phyloP scores from a whole-genome alignment of 116 monocot species.

The Papilionanthe hybrid region DNA sequence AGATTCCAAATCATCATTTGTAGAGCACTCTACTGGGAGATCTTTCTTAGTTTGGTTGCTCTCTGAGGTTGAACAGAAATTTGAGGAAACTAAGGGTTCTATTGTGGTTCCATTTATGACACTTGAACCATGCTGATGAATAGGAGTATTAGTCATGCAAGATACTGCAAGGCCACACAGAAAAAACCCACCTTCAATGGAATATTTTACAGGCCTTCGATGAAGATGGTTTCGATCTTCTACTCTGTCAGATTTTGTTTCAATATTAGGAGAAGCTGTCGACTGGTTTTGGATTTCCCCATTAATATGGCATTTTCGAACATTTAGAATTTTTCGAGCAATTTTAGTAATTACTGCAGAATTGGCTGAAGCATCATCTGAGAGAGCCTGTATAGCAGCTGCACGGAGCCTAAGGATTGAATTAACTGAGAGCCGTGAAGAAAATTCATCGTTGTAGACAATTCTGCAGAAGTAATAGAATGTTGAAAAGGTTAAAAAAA shows the following conservation, averaged over 20 bases:
- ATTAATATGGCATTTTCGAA: constrained; percentile 27
- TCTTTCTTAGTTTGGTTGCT: neutral
- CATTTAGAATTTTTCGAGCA: constrained; percentile 43
- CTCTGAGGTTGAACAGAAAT: neutral
- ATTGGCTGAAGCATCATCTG: constrained; percentile 68
- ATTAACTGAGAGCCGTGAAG: constrained; percentile 84
- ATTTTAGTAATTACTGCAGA: constrained; percentile 64
- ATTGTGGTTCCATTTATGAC: constrained; percentile 7
- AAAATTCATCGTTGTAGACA: constrained; percentile 92
- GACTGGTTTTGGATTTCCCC: constrained; percentile 7
- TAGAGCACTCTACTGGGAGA: no score
- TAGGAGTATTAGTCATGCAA: constrained; percentile 33
- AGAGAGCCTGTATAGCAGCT: constrained; percentile 75
- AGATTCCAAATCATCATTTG: no score
- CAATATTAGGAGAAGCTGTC: neutral
- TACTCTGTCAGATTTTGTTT: neutral
- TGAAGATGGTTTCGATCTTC: constrained; percentile 23
- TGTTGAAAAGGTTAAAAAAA: neutral
- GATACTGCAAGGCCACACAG: constrained; percentile 42
- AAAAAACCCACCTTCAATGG: constrained; percentile 48
- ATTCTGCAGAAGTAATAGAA: constrained; percentile 48
- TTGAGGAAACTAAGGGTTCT: constrained; percentile 6
- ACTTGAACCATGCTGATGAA: constrained; percentile 15
- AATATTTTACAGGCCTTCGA: constrained; percentile 32
- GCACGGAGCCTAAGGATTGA: constrained; percentile 84